Conservation (phyloP, 768 basidiomycete genomes). For the Russula abietina region DNA sequence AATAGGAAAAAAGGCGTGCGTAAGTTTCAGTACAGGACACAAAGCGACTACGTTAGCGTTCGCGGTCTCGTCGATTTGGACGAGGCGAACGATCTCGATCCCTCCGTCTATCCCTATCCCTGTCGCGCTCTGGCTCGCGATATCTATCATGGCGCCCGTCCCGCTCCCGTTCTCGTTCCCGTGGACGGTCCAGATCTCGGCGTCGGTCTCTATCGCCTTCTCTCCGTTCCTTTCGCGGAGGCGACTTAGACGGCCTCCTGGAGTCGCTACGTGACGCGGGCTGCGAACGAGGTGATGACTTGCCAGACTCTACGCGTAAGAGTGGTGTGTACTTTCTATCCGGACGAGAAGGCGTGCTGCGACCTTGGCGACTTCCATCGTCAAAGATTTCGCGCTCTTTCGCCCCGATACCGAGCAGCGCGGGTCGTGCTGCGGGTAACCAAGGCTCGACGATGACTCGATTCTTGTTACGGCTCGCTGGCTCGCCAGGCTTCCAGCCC, state of each 20-base stretch:
- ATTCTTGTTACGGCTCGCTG: conserved; percentile 49
- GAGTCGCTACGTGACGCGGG: conserved; percentile 9
- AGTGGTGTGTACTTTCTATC: conserved; percentile 84
- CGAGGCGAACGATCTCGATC: conserved; percentile 16
- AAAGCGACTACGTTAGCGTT: background rate
- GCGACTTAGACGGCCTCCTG: conserved; percentile 11
- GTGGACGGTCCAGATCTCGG: conserved; percentile 2
- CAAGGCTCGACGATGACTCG: conserved; percentile 70
- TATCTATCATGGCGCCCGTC: conserved; percentile 6
- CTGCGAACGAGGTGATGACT: conserved; percentile 28
- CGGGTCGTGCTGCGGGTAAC: conserved; percentile 74
- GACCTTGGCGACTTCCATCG: conserved; percentile 52
- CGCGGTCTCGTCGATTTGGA: conserved; percentile 11
- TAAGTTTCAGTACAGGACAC: background rate
- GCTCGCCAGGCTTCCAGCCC: conserved; percentile 88
- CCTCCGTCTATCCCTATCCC: conserved; percentile 8
- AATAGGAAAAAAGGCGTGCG: background rate
- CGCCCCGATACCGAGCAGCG: conserved; percentile 88
- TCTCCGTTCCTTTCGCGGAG: conserved; percentile 7
- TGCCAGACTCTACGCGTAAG: conserved; percentile 50
- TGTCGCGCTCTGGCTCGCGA: conserved; percentile 27
- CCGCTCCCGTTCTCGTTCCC: conserved; percentile 1
- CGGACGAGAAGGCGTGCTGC: conserved; percentile 38
- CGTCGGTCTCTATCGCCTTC: conserved; percentile 6
- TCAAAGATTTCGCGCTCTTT: conserved; percentile 75